phyloP scores from a whole-genome alignment of 805 yeast species.

The Cyberlindnera mississippiensis region DNA sequence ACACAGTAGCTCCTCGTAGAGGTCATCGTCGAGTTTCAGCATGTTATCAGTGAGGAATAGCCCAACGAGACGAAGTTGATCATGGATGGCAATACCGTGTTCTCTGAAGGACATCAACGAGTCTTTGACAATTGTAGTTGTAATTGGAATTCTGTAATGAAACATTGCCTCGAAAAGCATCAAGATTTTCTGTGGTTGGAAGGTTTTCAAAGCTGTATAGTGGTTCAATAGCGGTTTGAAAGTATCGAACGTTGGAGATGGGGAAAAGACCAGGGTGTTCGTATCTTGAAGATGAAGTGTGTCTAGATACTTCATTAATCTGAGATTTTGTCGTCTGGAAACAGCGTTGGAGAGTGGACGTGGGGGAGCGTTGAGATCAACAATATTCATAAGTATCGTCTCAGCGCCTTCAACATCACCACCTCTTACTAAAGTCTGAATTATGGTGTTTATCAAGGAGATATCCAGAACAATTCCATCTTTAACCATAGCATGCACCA shows the following conservation, averaged over 20 bases:
- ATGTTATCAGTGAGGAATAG: not conserved
- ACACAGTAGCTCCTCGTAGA: slow-evolving; percentile 4
- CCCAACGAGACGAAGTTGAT: slow-evolving; percentile 3
- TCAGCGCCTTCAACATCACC: slow-evolving; percentile 10
- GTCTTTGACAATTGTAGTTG: not conserved
- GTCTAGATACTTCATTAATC: slow-evolving; percentile 12
- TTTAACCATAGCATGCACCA: slow-evolving; percentile 3
- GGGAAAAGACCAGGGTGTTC: slow-evolving; percentile 4
- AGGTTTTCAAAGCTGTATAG: slow-evolving; percentile 3
- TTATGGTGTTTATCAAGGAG: slow-evolving; percentile 6
- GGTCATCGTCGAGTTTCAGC: not conserved
- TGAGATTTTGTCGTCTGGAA: slow-evolving; percentile 8
- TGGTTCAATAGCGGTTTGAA: slow-evolving; percentile 15
- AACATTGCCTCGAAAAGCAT: slow-evolving; percentile 5
- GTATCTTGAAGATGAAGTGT: slow-evolving; percentile 4
- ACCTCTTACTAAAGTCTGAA: slow-evolving; percentile 6
- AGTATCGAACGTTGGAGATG: slow-evolving; percentile 16
- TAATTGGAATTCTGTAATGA: not conserved
- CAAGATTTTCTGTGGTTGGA: slow-evolving; percentile 8
- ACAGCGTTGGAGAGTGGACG: not conserved
- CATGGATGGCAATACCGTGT: not conserved
- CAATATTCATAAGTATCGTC: slow-evolving; percentile 1
- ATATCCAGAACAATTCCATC: slow-evolving; percentile 14
- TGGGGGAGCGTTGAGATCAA: not conserved
- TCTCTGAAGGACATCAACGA: slow-evolving; percentile 3